A percentile compares a stretch with the other conserved stretches of the same genome.
phyloP scores from a whole-genome alignment of 2,329 filamentous ascomycete genomes.

The Aspergillus sp. region DNA sequence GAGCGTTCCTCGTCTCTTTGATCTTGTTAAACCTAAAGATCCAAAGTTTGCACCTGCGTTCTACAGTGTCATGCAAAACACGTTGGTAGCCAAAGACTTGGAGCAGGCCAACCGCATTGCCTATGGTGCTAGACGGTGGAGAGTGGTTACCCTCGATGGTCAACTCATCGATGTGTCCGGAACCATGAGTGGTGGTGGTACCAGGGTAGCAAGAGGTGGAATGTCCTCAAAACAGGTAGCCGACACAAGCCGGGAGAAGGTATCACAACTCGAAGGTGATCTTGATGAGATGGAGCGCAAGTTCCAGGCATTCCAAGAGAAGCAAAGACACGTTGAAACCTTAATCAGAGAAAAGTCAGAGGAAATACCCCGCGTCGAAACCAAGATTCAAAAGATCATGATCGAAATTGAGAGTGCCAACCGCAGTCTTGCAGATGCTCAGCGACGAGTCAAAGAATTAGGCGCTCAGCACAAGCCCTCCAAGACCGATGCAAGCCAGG shows the following conservation, averaged over 20 bases:
- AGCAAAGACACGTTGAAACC: slow-evolving; percentile 73
- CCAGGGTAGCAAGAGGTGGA: slow-evolving; percentile 78
- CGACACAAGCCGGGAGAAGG: slow-evolving; percentile 82
- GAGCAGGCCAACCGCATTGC: slow-evolving; percentile 97
- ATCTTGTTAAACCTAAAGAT: slow-evolving; percentile 84
- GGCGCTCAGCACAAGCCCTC: slow-evolving; percentile 75
- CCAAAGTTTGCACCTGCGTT: slow-evolving; percentile 85
- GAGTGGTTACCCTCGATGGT: slow-evolving; percentile 90
- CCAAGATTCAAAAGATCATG: slow-evolving; percentile 81
- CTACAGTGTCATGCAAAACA: slow-evolving; percentile 93
- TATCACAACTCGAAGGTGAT: slow-evolving; percentile 79
- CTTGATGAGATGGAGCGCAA: slow-evolving; percentile 78
- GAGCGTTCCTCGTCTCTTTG: slow-evolving; percentile 85
- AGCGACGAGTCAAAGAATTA: slow-evolving; percentile 81
- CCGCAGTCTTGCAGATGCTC: slow-evolving; percentile 76
- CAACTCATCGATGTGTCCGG: slow-evolving; percentile 97
- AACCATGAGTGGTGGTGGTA: slow-evolving; percentile 97
- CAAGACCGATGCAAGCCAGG: slow-evolving; percentile 71
- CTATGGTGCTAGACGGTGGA: slow-evolving; percentile 89
- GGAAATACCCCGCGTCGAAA: slow-evolving; percentile 79
- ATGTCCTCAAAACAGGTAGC: slow-evolving; percentile 97
- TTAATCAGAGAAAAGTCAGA: slow-evolving; percentile 68
- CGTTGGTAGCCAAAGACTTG: slow-evolving; percentile 84
- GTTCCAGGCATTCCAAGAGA: slow-evolving; percentile 79
- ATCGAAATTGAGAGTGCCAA: slow-evolving; percentile 85